These are phyloP conservation scores for Penstemon barbatus DNA, from an alignment of 257 asterid species.

Conservation along the genomic window DNA sequence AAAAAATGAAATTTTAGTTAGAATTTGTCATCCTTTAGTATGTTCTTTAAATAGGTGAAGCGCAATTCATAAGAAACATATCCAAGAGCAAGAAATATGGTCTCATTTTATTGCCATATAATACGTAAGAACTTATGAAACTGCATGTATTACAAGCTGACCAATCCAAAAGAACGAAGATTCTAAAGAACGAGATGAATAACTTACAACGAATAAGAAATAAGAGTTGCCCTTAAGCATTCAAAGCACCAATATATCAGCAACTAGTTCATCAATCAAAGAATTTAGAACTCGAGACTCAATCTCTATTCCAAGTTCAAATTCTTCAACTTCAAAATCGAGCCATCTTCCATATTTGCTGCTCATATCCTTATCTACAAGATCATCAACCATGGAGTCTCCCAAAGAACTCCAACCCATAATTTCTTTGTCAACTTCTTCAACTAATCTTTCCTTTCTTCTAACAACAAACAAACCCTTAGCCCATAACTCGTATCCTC, in stretches of 20 bases:
- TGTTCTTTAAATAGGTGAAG: too few relatives aligned
- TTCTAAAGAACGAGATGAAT: background rate
- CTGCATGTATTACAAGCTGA: too few relatives aligned
- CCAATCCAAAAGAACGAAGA: too few relatives aligned
- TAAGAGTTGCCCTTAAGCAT: slow-evolving; percentile 10
- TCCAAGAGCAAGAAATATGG: too few relatives aligned
- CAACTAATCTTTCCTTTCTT: slow-evolving; percentile 60
- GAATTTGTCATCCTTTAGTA: too few relatives aligned
- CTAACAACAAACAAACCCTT: slow-evolving; percentile 49
- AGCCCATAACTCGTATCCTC: slow-evolving; percentile 60
- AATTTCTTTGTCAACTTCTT: slow-evolving; percentile 66
- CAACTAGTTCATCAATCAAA: slow-evolving; percentile 76
- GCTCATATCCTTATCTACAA: slow-evolving; percentile 93
- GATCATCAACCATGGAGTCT: slow-evolving; percentile 78
- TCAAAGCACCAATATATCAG: slow-evolving; percentile 55
- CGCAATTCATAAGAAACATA: too few relatives aligned
- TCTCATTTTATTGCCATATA: too few relatives aligned
- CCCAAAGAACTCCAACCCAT: slow-evolving; percentile 56
- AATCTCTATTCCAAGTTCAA: slow-evolving; percentile 70
- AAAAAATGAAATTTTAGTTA: too few relatives aligned
- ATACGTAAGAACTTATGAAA: too few relatives aligned
- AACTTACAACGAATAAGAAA: slow-evolving; percentile 29
- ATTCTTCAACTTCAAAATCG: slow-evolving; percentile 73
- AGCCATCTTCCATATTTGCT: slow-evolving; percentile 75
- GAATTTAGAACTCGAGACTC: slow-evolving; percentile 65